Percentiles rank a stretch among this genome's conserved stretches.
These are phyloP conservation scores for Prunus yedoensis DNA, from an alignment of 331 rosid species.

Conservation along the genomic window DNA sequence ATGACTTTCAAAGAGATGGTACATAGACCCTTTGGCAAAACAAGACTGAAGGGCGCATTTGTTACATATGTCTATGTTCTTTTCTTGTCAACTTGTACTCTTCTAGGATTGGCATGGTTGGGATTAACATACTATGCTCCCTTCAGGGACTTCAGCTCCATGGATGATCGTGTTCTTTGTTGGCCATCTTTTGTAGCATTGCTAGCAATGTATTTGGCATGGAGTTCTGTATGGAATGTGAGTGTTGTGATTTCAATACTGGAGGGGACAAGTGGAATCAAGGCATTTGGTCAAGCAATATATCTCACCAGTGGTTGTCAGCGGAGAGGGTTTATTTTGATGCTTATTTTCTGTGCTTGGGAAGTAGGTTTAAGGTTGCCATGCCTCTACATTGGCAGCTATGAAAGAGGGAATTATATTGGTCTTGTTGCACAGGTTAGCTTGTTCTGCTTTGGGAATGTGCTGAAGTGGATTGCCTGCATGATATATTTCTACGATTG, in stretches of 20 bases:
- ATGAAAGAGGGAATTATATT: conserved; percentile 25
- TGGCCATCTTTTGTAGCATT: conserved; percentile 11
- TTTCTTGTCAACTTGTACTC: conserved; percentile 20
- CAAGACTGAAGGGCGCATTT: not conserved
- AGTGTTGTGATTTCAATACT: conserved; percentile 50
- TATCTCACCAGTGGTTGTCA: conserved; percentile 39
- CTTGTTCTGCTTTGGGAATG: conserved; percentile 41
- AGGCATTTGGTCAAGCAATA: conserved; percentile 39
- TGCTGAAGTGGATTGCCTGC: conserved; percentile 56
- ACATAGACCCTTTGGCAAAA: not conserved
- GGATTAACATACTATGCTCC: conserved; percentile 4
- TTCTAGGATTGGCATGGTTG: conserved; percentile 29
- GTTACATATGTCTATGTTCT: conserved; percentile 32
- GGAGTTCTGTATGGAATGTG: conserved; percentile 62
- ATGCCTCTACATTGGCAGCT: conserved; percentile 35
- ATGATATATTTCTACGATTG: conserved; percentile 56
- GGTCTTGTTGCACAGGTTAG: conserved; percentile 32
- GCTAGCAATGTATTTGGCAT: conserved; percentile 40
- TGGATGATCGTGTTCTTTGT: not conserved
- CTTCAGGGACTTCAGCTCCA: not conserved
- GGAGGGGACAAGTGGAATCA: conserved; percentile 46
- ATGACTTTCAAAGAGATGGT: conserved; percentile 40
- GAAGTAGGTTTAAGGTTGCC: conserved; percentile 43
- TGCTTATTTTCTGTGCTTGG: conserved; percentile 53
- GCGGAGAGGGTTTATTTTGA: conserved; percentile 44